These are phyloP conservation scores for Chaetoceros muelleri DNA, from an alignment of 108 stramenopile genomes.

Conservation along the genomic window DNA sequence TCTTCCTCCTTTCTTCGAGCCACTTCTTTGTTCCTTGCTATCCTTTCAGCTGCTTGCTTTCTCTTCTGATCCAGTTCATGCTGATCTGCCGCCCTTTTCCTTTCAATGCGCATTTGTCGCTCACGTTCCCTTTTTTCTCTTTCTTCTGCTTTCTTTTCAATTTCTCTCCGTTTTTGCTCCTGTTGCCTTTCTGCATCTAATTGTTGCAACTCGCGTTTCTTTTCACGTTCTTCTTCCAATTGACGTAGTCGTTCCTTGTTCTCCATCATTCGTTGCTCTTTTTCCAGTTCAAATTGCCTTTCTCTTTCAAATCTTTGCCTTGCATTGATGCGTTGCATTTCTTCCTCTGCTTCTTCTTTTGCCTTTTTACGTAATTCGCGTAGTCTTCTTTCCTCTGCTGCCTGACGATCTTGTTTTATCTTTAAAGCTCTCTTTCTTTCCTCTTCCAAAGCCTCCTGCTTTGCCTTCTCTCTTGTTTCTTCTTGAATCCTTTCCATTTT, in stretches of 20 bases:
- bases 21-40: slow-evolving; percentile 13
- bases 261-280: slow-evolving; percentile 12
- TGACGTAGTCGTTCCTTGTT: slow-evolving; percentile 11
- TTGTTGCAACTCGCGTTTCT: slow-evolving; percentile 31
- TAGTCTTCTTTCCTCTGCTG: slow-evolving; percentile 22
- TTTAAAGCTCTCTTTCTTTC: slow-evolving; percentile 19
- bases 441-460: slow-evolving; percentile 7
- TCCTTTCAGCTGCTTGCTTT: slow-evolving; percentile 4
- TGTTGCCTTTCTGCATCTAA: slow-evolving; percentile 16
- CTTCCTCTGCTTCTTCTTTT: slow-evolving; percentile 28
- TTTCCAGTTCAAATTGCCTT: slow-evolving; percentile 8
- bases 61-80: not conserved
- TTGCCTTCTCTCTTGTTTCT: slow-evolving; percentile 7
- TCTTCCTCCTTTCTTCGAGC: slow-evolving; percentile 14
- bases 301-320: slow-evolving; percentile 22
- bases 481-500: slow-evolving; percentile 22
- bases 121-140: slow-evolving; percentile 13
- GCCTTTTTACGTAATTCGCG: slow-evolving; percentile 21
- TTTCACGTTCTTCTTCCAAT: slow-evolving; percentile 27
- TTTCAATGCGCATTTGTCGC: slow-evolving; percentile 2
- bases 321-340: slow-evolving; percentile 5
- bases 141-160: slow-evolving; percentile 3
- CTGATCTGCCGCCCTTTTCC: slow-evolving; percentile 12
- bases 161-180: slow-evolving; percentile 4
- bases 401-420: slow-evolving; percentile 15